Evolutionary conservation across 495 filamentous ascomycete species (phyloP).

Genomic region (Penicillium waksmanii): DNA sequence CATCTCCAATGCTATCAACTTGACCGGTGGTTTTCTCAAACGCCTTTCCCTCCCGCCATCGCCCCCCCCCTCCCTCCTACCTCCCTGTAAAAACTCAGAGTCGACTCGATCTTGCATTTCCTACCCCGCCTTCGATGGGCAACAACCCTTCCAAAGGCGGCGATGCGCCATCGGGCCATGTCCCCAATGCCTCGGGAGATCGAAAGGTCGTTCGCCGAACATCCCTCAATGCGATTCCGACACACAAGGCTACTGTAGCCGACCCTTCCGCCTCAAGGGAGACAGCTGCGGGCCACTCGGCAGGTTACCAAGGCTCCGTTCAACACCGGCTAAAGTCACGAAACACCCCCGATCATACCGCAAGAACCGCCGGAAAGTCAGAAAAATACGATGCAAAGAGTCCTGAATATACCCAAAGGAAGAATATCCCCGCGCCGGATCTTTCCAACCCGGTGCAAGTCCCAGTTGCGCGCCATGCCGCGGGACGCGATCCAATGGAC

Average conservation of each 20-base stretch:
- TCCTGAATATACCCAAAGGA: constrained; percentile 27
- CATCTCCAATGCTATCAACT: constrained; percentile 29
- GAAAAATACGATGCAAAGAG: constrained; percentile 29
- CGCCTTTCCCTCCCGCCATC: constrained; percentile 12
- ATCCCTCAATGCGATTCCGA: constrained; percentile 44
- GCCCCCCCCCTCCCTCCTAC: constrained; percentile 1
- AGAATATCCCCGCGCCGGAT: constrained; percentile 34
- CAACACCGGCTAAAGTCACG: constrained; percentile 48
- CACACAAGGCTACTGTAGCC: constrained; percentile 43
- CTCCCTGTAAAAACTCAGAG: constrained; percentile 8
- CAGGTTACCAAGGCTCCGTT: constrained; percentile 36
- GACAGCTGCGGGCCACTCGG: constrained; percentile 46
- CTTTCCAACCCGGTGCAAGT: constrained; percentile 55
- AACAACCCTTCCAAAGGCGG: constrained; percentile 55
- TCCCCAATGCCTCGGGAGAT: constrained; percentile 33
- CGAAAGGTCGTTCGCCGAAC: constrained; percentile 45
- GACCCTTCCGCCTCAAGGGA: constrained; percentile 48
- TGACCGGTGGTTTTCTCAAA: constrained; percentile 17
- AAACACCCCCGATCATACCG: constrained; percentile 34
- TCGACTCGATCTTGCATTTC: constrained; percentile 5
- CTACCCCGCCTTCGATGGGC: constrained; percentile 47
- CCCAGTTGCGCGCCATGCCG: constrained; percentile 41
- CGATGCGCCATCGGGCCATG: constrained; percentile 37
- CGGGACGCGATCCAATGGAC: constrained; percentile 41
- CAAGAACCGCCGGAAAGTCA: constrained; percentile 25